Evolutionary conservation across 805 yeast genomes (phyloP), one percentile per base, ranked within the genome.

Genomic region (Cyberlindnera xylosilytica): DNA sequence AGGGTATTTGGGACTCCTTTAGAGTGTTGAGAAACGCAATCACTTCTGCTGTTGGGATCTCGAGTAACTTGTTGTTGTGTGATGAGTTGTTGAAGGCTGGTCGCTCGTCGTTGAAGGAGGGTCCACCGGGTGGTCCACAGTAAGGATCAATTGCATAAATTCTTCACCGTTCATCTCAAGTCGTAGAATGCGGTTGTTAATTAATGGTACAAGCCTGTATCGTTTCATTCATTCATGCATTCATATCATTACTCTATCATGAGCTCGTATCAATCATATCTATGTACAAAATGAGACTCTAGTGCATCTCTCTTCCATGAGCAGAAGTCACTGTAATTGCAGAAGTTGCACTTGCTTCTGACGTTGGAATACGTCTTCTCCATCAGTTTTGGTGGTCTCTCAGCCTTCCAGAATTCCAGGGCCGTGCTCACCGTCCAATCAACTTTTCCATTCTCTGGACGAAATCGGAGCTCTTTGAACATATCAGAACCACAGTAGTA

Each of bases 61-160:
- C 99, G 1, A 82, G 93, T 50, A 93, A 93, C 62, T 70, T 93
- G 57, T 74, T 93, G 52, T 73, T 93, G 49, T 93, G 99, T 72
- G 99, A 93, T 68, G 99, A 93, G 68, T 74, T 93, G 52, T 75
- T 93, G 60, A 89, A 91, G 69, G 99, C 99, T 2, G 99, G 99
- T 37, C 79, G 95, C 56, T 87, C 96, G 12, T 86, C 96, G 10
- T 73, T 89, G 69, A 88, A 90, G 66, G 80, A 81, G 52, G 79
- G 78, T 34, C 41, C 47, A 22, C 53, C 47, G 23, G 49, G 50
- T 22, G 49, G 46, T 9, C 50, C 51, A 24, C 54, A 46, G 33
- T 42, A 18, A 35, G n/a, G n/a, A 31, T 33, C 12, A 34, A 9
- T 27, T 27, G 24, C 24, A 22, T 22, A 22, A 10, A 22, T 22